Base-by-base conservation (phyloP, 192 early-diverging fungal genomes). In the Linderina pennispora region DNA sequence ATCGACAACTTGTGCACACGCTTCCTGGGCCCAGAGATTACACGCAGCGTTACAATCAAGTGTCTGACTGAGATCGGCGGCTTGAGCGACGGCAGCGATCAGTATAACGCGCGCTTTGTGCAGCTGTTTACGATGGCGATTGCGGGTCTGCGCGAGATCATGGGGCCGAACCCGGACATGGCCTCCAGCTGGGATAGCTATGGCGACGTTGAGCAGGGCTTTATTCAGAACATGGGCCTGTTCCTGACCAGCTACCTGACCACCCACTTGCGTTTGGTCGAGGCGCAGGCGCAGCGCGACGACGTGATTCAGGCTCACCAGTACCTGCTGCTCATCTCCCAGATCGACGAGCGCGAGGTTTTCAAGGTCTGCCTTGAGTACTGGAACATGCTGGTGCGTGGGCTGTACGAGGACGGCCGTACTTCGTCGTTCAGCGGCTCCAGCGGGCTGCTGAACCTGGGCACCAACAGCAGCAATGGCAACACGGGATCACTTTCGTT, bases 361-460 rank as follows among this genome's bases (percentile, higher is more conserved):
- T 98, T 98, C 80, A 98, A 98, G 75, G 86, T 92, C 26, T 94
- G 91, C 55, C 73, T 99, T 37, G 97, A 98, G 62, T 99, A 99
- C 68, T 99, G 95, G 94, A 80, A 83, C 31, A 86, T 90, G 43
- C 73, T 98, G 60, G 92, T 86, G 50, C 58, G 58, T 16, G 91
- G 91, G 50, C 69, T 99, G 20, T 97, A 91, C 64, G 93, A 96
- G 45, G 93, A 97, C 53, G 68, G 64, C 2, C 68, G 67, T 41
- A 62, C 60, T 18, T 40, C 74, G n/a, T 43, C 71, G 16, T 72
- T 72, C 36, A 60, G 40, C 53, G 49, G 45, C 28, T 35, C 62
- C 2, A 28, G 38, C 21, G 57, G 62, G 0, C 39, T 65, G 28
- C 38, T 65, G 42, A 65, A 60, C 44, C 68, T 72, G 14, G 61